Base-by-base conservation (phyloP, 805 yeast species). In the Zygosaccharomyces rouxii region DNA sequence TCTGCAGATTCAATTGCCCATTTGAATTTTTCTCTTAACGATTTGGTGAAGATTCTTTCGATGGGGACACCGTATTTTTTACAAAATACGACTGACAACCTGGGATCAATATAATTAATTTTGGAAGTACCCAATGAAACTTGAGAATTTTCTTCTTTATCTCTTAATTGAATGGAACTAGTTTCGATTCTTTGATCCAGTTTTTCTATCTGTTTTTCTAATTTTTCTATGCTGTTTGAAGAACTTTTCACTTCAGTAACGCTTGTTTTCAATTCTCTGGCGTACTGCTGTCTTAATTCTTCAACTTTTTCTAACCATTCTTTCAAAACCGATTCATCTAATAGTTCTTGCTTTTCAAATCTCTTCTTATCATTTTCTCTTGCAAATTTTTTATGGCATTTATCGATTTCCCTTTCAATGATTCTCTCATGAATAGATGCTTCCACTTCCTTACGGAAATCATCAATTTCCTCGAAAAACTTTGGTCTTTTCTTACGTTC, bases 1-100 rank as follows among this genome's bases (percentile, higher is more conserved):
- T 86, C 97, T 3, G 83, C 89, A 46, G 90, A 82, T 66, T 90
- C 95, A 46, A 92, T 84, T 26, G 98, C 98, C 98, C 98, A 92
- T 41, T 80, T 83, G 71, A 92, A 92, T 71, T 92, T 92, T 38
- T 90, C 97, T 52, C 97, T 73, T 47, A 92, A 72, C 0, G 98
- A 87, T 70, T 89, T 90, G 10, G 97, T 85, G 58, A 92, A 89
- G 37, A 92, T 73, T 68, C 87, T 90, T 67, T 92, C 97, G 47
- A 92, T 84, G 6, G 98, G 98, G 18, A 92, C 97, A 47, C 80
- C 75, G 63, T 72, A 89, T 68, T 82, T 86, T 67, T 89, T 90
- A 45, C 95, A 79, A 62, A 89, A 92, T 77, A 86, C 81, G 21
- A 89, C 97, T 0, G 95, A 82, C 57, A 92, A 72, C 55, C 98